Conservation (phyloP, 1,284 basidiomycete species). For the Amylostereum areolatum region DNA sequence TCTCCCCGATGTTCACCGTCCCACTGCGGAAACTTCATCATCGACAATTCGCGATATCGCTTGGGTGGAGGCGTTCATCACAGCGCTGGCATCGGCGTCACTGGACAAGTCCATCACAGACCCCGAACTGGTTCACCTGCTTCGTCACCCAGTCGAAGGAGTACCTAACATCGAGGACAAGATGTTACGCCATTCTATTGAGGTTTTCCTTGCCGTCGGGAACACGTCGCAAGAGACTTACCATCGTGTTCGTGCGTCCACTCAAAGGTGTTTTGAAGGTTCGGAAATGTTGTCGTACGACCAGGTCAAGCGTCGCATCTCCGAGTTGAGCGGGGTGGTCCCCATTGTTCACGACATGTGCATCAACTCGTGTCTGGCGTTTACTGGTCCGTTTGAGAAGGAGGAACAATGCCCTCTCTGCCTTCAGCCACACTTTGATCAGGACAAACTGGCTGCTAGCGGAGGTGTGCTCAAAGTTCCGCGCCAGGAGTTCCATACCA, state of each 20-base stretch:
- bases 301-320: constrained; percentile 16
- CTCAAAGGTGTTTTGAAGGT: constrained; percentile 12
- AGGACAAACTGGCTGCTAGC: neutral
- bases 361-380: constrained; percentile 25
- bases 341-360: constrained; percentile 26
- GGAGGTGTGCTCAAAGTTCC: neutral
- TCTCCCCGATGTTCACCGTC: no score
- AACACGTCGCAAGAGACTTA: constrained; percentile 21
- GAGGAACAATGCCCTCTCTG: constrained; percentile 16
- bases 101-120: no score
- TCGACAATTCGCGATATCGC: no score
- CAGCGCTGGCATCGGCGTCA: no score
- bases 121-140: no score
- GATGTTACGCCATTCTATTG: no score
- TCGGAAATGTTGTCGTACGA: constrained; percentile 18
- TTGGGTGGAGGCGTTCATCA: no score
- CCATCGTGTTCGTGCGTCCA: constrained; percentile 9
- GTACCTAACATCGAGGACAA: no score
- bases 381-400: constrained; percentile 22
- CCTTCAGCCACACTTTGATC: constrained; percentile 8
- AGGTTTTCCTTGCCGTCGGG: constrained; percentile 17
- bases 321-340: constrained; percentile 20
- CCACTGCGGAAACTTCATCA: no score
- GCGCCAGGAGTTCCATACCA: constrained; percentile 13
- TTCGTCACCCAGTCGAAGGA: no score